Base-by-base conservation (phyloP, 106 monocot species). In the Dendrobium chrysotoxum region DNA sequence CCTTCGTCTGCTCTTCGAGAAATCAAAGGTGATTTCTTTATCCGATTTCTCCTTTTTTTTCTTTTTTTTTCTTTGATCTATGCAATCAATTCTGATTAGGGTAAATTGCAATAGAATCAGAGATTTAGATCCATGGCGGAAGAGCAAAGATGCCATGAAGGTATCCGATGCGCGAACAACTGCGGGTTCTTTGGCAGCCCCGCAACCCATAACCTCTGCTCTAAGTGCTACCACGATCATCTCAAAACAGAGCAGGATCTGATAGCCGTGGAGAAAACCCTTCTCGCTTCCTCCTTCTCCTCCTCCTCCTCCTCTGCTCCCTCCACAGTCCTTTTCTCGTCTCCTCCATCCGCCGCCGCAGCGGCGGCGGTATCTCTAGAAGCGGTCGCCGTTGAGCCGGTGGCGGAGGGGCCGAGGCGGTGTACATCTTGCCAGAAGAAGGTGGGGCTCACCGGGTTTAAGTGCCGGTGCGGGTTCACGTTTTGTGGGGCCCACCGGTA, bases 101-200 rank as follows among this genome's bases (percentile, higher is more conserved):
- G 11, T 12, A 15, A 15, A 13, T 13, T 50, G 50, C 16, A 2
- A 50, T 13, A 12, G 13, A 12, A 13, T 50, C 13, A 50, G 13
- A 61, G 21, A 61, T 61, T 23, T 4, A 23, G 61, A 61, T 61
- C 61, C 61, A 88, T 88, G 88, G 88, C 85, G 25, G 85, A 88
- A 75, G 88, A 88, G 78, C 82, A 80, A 31, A 58, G 82, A 68
- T 88, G 79, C 67, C 85, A 88, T 64, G 88, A 88, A 39, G 83
- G 80, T 0, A 82, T 77, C 20, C 77, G 47, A 40, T 88, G 88
- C 85, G 82, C 85, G 26, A 88, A 88, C 85, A 88, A 88, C 82
- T 88, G 88, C 67, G 85, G 88, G 6, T 88, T 85, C 80, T 88
- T 88, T 70, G 88, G 85, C 5, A 78, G 77, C 64, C 85, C 88